Base-by-base conservation (phyloP, 176 grass and related monocot genomes). In the Stipa capillata region DNA sequence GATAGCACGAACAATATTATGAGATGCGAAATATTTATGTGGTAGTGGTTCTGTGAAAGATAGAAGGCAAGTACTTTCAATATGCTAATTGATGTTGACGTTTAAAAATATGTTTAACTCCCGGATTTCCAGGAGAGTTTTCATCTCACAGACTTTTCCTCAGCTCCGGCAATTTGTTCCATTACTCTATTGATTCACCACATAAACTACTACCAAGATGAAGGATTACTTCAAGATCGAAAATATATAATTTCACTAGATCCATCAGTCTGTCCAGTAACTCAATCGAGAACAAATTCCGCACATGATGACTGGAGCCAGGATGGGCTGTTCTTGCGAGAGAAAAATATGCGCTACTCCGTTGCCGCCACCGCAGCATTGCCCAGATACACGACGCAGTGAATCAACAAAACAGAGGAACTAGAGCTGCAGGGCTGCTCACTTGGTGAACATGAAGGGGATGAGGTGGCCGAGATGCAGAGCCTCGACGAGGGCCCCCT, bases 371-470 rank as follows among this genome's bases (percentile, higher is more conserved):
- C 25, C 0, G 53, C 37, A 2, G 17, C 32, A 51, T 67, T 50
- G 48, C 8, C 8, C 13, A 79, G 28, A 23, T 50, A 67, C 3
- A 4, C 17, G 59, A 73, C 16, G 50, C 17, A 15, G 1, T 11
- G 52, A 55, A 68, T 55, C 20, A 59, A 78, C 12, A 52, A 64
- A 79, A 57, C 14, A n/a, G 7, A 8, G 21, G 15, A 73, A 44
- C 33, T 13, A 50, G 18, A 8, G 23, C 6, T 18, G 65, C 9
- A 18, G 14, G 14, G 32, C 7, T 33, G 25, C 87, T 87, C 79
- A 99, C 96, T 95, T 99, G 32, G 96, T 95, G 81, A 99, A 99
- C 96, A 99, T 99, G 85, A 95, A 99, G 51, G 96, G 96, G 31
- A 99, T 64, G 65, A 99, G 91, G 60, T 94, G 95, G 2, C 95